Conservation (phyloP, 306 rosid species). For the Quercus agrifolia region DNA sequence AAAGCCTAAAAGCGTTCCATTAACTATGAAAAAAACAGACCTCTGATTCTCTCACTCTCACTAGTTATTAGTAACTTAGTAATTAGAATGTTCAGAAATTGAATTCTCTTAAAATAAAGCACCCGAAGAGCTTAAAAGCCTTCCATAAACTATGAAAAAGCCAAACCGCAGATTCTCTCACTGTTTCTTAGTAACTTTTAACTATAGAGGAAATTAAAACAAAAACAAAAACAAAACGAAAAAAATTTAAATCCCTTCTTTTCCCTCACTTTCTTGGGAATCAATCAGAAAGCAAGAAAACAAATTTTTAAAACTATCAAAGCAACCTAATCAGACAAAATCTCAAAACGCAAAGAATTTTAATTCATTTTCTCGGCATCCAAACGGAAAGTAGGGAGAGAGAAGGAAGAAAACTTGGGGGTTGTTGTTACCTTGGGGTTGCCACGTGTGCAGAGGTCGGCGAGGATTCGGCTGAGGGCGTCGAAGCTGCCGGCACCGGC, state of each 20-base stretch:
- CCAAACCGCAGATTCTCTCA: background rate
- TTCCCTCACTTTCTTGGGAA: background rate
- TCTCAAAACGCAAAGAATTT: background rate
- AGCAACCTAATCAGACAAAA: background rate
- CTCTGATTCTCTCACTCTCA: too few relatives aligned
- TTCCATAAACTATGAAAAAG: background rate
- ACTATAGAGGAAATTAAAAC: background rate
- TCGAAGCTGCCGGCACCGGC: conserved; percentile 55
- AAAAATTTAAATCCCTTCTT: background rate
- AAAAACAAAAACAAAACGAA: background rate
- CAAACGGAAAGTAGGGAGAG: background rate
- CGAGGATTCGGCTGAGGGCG: conserved; percentile 77
- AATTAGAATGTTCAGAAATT: background rate
- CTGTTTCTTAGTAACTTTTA: background rate
- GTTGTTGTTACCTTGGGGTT: conserved; percentile 55
- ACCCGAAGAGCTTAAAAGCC: background rate
- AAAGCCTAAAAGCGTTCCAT: too few relatives aligned
- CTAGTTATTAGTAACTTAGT: too few relatives aligned
- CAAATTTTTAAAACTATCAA: background rate
- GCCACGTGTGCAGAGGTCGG: conserved; percentile 89
- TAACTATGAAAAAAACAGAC: too few relatives aligned
- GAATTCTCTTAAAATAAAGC: background rate
- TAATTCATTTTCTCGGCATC: background rate
- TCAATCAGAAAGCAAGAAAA: background rate
- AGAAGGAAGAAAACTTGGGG: background rate